A percentile compares a stretch with the other conserved stretches of the same genome.
These are phyloP conservation scores for Trametes cinnabarina DNA, from an alignment of 768 basidiomycete species.

Conservation along the genomic window DNA sequence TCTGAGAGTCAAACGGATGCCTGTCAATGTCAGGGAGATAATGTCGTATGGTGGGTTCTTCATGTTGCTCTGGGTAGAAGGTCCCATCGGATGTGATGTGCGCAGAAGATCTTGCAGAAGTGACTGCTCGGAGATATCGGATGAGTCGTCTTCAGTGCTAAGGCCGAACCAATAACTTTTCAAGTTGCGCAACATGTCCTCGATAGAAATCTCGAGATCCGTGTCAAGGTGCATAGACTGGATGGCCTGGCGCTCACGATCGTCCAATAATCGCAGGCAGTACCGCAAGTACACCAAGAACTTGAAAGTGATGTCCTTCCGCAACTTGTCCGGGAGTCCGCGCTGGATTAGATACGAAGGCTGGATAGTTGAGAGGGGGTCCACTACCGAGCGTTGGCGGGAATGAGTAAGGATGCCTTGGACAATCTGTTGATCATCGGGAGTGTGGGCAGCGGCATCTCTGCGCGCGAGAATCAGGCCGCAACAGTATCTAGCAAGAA, in stretches of 20 bases:
- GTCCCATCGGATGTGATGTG: neutral
- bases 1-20: neutral
- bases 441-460: slow-evolving; percentile 22
- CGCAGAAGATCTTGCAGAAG: slow-evolving; percentile 17
- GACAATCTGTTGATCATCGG: slow-evolving; percentile 41
- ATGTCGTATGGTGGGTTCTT: neutral
- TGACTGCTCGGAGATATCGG: slow-evolving; percentile 8
- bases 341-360: slow-evolving; percentile 81
- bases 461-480: neutral
- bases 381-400: slow-evolving; percentile 51
- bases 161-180: slow-evolving; percentile 17
- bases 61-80: neutral
- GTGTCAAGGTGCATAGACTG: neutral
- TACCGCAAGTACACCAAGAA: slow-evolving; percentile 78
- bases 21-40: neutral
- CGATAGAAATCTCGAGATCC: slow-evolving; percentile 9
- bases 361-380: slow-evolving; percentile 80
- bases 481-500: neutral
- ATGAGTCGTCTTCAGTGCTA: slow-evolving; percentile 16
- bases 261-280: slow-evolving; percentile 47
- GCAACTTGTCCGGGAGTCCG: slow-evolving; percentile 64
- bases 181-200: slow-evolving; percentile 18
- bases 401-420: slow-evolving; percentile 51
- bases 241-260: slow-evolving; percentile 29
- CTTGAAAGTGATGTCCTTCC: slow-evolving; percentile 69